Conservation (phyloP, 2,329 filamentous ascomycete species). For the Fusarium sp. region DNA sequence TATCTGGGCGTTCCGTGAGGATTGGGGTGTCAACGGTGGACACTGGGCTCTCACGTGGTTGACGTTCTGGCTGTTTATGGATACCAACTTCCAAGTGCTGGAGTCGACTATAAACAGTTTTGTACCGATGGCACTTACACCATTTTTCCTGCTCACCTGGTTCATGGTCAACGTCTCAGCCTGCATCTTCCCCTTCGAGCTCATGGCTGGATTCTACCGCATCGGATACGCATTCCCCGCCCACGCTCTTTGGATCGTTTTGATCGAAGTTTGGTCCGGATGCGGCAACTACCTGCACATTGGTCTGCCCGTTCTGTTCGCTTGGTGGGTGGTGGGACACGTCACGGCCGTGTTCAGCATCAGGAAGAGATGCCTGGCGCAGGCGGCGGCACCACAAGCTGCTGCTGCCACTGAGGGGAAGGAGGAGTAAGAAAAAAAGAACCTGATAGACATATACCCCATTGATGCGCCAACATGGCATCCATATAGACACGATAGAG, state of each 20-base stretch:
- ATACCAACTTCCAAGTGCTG: conserved; percentile 56
- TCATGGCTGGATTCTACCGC: conserved; percentile 54
- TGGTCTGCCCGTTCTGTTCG: conserved; percentile 57
- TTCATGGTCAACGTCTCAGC: conserved; percentile 55
- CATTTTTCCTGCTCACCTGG: conserved; percentile 58
- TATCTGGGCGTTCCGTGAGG: conserved; percentile 58
- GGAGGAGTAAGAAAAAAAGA: conserved; percentile 3
- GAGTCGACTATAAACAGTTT: conserved; percentile 46
- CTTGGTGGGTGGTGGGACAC: conserved; percentile 51
- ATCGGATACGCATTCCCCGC: conserved; percentile 53
- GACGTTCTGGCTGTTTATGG: conserved; percentile 54
- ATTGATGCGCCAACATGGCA: not conserved
- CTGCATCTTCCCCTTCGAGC: conserved; percentile 52
- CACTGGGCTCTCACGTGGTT: conserved; percentile 46
- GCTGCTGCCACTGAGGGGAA: conserved; percentile 3
- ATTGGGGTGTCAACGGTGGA: conserved; percentile 52
- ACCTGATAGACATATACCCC: not conserved
- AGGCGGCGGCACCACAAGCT: conserved; percentile 2
- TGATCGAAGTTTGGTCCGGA: conserved; percentile 57
- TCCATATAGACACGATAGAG: not conserved
- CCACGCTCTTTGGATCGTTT: conserved; percentile 48
- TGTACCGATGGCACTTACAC: conserved; percentile 51
- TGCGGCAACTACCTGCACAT: conserved; percentile 54
- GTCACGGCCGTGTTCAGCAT: conserved; percentile 40
- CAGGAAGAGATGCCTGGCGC: conserved; percentile 38